A percentile compares a stretch with the other conserved stretches of the same genome.
Conservation (phyloP, 2,329 filamentous ascomycete species). For the Stachybotrys chartarum region DNA sequence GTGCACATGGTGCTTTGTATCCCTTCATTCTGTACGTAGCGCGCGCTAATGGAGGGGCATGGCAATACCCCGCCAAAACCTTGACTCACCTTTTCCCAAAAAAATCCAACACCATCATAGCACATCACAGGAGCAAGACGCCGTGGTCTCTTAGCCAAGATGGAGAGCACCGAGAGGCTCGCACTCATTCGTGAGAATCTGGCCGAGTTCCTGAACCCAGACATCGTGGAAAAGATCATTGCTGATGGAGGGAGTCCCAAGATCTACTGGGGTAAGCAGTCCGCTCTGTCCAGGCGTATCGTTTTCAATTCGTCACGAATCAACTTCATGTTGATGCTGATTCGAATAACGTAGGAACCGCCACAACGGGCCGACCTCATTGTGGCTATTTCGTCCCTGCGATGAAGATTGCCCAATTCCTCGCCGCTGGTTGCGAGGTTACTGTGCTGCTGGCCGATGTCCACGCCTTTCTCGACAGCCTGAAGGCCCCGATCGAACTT, state of each 20-base stretch:
- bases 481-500: slow-evolving; percentile 83
- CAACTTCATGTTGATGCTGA: not conserved
- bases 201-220: slow-evolving; percentile 73
- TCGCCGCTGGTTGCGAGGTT: slow-evolving; percentile 76
- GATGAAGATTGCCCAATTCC: slow-evolving; percentile 83
- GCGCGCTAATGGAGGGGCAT: not conserved
- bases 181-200: slow-evolving; percentile 74
- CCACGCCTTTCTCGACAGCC: slow-evolving; percentile 72
- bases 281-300: not conserved
- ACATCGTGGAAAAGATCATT: slow-evolving; percentile 70
- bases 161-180: slow-evolving; percentile 46
- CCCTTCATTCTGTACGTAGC: not conserved
- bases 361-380: slow-evolving; percentile 81
- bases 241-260: slow-evolving; percentile 64
- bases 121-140: not conserved
- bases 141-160: not conserved
- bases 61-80: not conserved
- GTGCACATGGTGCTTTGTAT: too few relatives aligned
- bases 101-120: not conserved
- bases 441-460: slow-evolving; percentile 71
- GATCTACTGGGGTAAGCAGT: slow-evolving; percentile 71
- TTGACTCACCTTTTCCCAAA: not conserved
- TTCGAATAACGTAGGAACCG: slow-evolving; percentile 49
- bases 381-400: slow-evolving; percentile 84
- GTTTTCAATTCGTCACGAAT: not conserved